A percentile compares a stretch with the other conserved stretches of the same genome.
phyloP scores from a whole-genome alignment of 176 grass and related monocot species.

The Carex cristatella region DNA sequence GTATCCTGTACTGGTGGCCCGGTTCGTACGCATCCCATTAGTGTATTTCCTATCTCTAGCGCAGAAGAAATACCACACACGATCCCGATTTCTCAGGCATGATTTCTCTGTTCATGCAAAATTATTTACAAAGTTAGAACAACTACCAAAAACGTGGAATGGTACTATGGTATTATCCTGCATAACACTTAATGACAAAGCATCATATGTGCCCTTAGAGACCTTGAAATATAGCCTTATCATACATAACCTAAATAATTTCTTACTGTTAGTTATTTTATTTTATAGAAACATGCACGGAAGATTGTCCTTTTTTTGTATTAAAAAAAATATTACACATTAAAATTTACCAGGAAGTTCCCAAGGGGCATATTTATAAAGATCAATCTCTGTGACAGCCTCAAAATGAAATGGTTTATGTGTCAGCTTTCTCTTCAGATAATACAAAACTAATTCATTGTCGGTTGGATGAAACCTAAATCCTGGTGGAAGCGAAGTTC shows the following conservation, averaged over 20 bases:
- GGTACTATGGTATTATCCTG: neutral
- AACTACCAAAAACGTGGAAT: neutral
- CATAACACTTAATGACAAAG: neutral
- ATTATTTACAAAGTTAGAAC: neutral
- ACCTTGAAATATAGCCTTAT: neutral
- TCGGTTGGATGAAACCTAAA: slow-evolving; percentile 89
- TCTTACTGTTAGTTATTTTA: neutral
- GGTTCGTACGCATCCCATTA: slow-evolving; percentile 60
- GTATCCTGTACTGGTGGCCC: slow-evolving; percentile 66
- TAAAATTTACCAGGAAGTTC: slow-evolving; percentile 64
- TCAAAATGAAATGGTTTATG: slow-evolving; percentile 51
- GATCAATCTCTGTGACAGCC: slow-evolving; percentile 54
- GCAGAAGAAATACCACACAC: slow-evolving; percentile 89
- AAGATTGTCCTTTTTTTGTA: neutral
- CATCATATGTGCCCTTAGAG: neutral
- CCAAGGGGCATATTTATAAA: slow-evolving; percentile 91
- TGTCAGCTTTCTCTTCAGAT: slow-evolving; percentile 72
- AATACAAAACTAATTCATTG: slow-evolving; percentile 59
- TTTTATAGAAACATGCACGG: neutral
- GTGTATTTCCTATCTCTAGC: slow-evolving; percentile 69
- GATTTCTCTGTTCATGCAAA: slow-evolving; percentile 50
- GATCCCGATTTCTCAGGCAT: slow-evolving; percentile 54
- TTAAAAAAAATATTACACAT: neutral
- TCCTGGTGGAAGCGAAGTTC: slow-evolving; percentile 52
- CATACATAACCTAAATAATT: neutral